A percentile compares a stretch with the other conserved stretches of the same genome.
phyloP scores from a whole-genome alignment of 2,329 filamentous ascomycete species.

The Colletotrichum navitas region DNA sequence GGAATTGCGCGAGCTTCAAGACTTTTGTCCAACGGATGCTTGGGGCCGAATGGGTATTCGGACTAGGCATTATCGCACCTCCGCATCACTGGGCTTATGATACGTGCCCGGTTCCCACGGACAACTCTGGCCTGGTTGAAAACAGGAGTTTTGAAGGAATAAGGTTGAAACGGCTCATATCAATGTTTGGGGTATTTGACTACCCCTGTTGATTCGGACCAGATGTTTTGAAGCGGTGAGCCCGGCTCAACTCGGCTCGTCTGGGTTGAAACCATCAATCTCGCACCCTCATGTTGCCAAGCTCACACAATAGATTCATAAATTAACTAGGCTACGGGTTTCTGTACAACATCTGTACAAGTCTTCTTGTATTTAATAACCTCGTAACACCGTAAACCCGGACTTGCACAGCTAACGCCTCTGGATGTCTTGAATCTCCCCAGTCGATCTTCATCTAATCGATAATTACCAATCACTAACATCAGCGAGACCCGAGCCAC shows the following conservation, averaged over 20 bases:
- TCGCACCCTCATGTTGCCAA: not conserved
- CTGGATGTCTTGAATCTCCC: not conserved
- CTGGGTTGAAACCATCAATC: not conserved
- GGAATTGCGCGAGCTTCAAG: too few relatives aligned
- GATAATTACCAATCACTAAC: too few relatives aligned
- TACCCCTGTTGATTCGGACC: not conserved
- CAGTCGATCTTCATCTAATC: too few relatives aligned
- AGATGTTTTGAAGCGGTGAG: not conserved
- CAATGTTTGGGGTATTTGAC: not conserved
- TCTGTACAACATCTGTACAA: not conserved
- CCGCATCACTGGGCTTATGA: not conserved
- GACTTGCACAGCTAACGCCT: not conserved
- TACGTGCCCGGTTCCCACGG: not conserved
- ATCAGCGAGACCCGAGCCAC: too few relatives aligned
- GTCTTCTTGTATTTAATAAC: not conserved
- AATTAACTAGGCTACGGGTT: not conserved
- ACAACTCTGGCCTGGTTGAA: not conserved
- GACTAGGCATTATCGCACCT: not conserved
- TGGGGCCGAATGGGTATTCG: not conserved
- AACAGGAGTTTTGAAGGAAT: not conserved
- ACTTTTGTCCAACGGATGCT: not conserved
- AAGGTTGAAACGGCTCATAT: not conserved
- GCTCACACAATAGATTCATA: rapidly evolving
- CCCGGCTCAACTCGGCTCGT: not conserved
- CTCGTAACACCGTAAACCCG: not conserved